A percentile compares a stretch with the other conserved stretches of the same genome.
phyloP scores from a whole-genome alignment of 2,329 filamentous ascomycete genomes.

The Colletotrichum sidae region DNA sequence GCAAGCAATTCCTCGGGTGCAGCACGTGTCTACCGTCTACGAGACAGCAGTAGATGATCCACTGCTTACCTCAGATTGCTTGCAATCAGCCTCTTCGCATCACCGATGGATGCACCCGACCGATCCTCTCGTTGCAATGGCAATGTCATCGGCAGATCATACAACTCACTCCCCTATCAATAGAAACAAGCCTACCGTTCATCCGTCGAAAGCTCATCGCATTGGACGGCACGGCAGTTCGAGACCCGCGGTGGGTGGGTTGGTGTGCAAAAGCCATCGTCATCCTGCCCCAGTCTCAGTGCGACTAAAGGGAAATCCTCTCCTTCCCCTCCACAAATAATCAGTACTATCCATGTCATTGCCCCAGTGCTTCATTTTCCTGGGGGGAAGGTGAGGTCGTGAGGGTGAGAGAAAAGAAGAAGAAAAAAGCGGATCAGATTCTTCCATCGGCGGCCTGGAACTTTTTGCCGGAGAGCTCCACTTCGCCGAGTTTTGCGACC shows the following conservation, averaged over 20 bases:
- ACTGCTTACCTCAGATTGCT: constrained; percentile 6
- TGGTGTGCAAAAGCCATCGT: constrained; percentile 7
- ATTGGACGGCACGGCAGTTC: no score
- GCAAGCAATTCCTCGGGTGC: no score
- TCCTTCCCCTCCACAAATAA: constrained; percentile 8
- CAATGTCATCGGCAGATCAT: background rate
- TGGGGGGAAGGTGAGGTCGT: background rate
- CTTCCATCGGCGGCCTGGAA: constrained; percentile 8
- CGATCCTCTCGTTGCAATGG: background rate
- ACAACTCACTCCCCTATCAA: background rate
- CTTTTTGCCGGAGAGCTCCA: constrained; percentile 6
- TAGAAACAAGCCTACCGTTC: background rate
- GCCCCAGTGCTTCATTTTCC: constrained; percentile 13
- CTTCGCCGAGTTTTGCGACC: background rate
- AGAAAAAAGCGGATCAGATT: background rate
- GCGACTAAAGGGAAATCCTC: constrained; percentile 1
- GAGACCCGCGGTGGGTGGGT: background rate
- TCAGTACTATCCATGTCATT: constrained; percentile 10
- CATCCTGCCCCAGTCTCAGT: constrained; percentile 24
- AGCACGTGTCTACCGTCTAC: no score
- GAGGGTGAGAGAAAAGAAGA: background rate
- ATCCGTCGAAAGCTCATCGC: background rate
- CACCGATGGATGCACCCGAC: background rate
- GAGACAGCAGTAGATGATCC: background rate
- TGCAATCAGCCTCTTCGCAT: constrained; percentile 2